A percentile compares a stretch with the other conserved stretches of the same genome.
Evolutionary conservation across 31 red algal species (phyloP).

Genomic region (Bonnemaisonia californica): DNA sequence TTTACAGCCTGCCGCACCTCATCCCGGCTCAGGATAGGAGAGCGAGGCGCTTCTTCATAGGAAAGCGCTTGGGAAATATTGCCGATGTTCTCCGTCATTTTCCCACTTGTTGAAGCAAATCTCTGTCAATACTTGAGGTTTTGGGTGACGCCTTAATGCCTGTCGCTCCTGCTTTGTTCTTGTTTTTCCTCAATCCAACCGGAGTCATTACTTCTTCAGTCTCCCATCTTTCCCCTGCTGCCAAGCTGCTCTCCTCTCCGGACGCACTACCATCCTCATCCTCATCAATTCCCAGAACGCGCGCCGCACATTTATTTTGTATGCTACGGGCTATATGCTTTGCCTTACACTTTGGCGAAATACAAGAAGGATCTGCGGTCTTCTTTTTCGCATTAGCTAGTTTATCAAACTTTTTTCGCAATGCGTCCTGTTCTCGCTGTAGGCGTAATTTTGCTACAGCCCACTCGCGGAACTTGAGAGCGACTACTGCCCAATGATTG

Average conservation of each 20-base stretch:
- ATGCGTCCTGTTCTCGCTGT: constrained; percentile 7
- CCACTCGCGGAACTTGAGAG: constrained; percentile 26
- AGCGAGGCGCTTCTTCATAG: constrained; percentile 1
- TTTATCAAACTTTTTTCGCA: constrained; percentile 44
- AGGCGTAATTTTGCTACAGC: constrained; percentile 34
- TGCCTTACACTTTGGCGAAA: background rate
- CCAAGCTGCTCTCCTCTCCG: too few relatives aligned
- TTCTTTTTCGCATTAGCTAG: constrained; percentile 34
- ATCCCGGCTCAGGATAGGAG: background rate
- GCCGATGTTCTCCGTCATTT: background rate
- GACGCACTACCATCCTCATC: background rate
- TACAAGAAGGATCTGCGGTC: constrained; percentile 10
- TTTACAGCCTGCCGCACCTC: background rate
- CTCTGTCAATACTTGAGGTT: too few relatives aligned
- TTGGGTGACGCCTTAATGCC: too few relatives aligned
- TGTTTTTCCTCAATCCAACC: too few relatives aligned
- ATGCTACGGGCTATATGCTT: constrained; percentile 26
- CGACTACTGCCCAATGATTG: constrained; percentile 29
- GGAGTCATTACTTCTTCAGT: too few relatives aligned
- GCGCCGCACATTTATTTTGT: constrained; percentile 30
- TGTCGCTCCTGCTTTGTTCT: too few relatives aligned
- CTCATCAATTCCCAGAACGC: constrained; percentile 2
- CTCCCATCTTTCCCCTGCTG: too few relatives aligned
- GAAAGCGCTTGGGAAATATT: background rate
- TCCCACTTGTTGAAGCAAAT: too few relatives aligned